These are phyloP conservation scores for Krasilnikovozyma curviuscula DNA, from an alignment of 768 basidiomycete species.

Conservation along the genomic window DNA sequence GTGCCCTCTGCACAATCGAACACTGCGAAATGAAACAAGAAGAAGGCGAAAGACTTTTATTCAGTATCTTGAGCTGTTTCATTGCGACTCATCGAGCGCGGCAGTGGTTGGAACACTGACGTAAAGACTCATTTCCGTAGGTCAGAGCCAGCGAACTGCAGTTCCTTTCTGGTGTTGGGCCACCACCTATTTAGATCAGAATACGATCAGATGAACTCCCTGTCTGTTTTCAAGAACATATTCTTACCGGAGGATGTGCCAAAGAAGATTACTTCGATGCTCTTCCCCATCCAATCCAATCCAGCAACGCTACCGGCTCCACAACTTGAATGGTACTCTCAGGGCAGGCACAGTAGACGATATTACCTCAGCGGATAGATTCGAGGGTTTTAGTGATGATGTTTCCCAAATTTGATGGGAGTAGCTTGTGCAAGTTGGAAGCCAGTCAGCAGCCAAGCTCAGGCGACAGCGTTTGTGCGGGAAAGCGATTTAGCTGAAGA, in stretches of 20 bases:
- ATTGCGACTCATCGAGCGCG: too few species aligned
- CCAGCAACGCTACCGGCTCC: not conserved
- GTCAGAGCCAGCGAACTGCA: conserved; percentile 55
- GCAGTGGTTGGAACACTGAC: conserved; percentile 37
- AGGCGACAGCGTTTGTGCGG: too few species aligned
- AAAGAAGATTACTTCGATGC: conserved; percentile 32
- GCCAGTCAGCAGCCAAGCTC: too few species aligned
- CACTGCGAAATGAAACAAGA: conserved; percentile 31
- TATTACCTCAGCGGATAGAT: not conserved
- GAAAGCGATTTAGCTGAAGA: not conserved
- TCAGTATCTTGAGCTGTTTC: too few species aligned
- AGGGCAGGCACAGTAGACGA: too few species aligned
- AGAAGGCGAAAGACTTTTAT: not conserved
- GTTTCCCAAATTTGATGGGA: not conserved
- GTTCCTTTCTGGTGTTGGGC: conserved; percentile 50
- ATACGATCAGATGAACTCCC: too few species aligned
- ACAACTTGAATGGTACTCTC: too few species aligned
- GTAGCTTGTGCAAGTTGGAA: too few species aligned
- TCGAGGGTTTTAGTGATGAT: not conserved
- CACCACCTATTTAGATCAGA: too few species aligned
- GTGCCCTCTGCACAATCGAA: conserved; percentile 73
- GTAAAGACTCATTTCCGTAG: conserved; percentile 43
- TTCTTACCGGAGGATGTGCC: conserved; percentile 59
- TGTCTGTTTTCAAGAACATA: too few species aligned
- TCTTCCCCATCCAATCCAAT: not conserved